Base-by-base conservation (phyloP, 139 green algal species). In the Chlorella sp. region DNA sequence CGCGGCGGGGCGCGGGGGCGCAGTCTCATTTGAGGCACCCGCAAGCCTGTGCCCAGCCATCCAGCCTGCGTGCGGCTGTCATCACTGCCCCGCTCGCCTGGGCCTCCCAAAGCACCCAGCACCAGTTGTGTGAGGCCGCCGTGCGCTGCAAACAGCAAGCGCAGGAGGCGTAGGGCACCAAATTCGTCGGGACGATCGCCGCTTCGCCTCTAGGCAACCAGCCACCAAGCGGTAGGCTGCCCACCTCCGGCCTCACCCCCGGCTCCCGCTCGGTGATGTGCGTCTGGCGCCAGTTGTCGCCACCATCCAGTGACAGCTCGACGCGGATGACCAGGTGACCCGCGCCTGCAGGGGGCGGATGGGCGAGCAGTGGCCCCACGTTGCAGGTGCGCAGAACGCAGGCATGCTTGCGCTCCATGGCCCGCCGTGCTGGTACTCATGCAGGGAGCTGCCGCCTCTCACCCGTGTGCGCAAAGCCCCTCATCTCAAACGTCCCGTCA, bases 391-490 rank as follows among this genome's bases (percentile, higher is more conserved):
- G n/a, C n/a, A n/a, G n/a, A n/a, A n/a, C n/a, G n/a, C n/a, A n/a
- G n/a, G n/a, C n/a, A n/a, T n/a, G n/a, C n/a, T n/a, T n/a, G n/a
- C n/a, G n/a, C n/a, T n/a, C n/a, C n/a, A n/a, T n/a, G n/a, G n/a
- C n/a, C n/a, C n/a, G n/a, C n/a, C n/a, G n/a, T n/a, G n/a, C n/a
- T n/a, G n/a, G n/a, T 15, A 59, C 51, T 29, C 19, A 5, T 29
- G 17, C 51, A 21, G 17, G 35, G 55, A 38, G 55, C 56, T 41
- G n/a, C 29, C 56, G n/a, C n/a, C n/a, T n/a, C n/a, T n/a, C n/a
- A 65, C 58, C 58, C 41, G 58, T 65, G 58, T 65, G 58, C 3
- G 58, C 58, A 65, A 65, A 65, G 58, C 58, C 58, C 14, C 58
- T 31, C 58, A 65, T 31, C 19, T 31, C 41, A 33, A 42, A 65